Evolutionary conservation across 352 stramenopile genomes (phyloP).

Genomic region (Thraustochytrium sp.): DNA sequence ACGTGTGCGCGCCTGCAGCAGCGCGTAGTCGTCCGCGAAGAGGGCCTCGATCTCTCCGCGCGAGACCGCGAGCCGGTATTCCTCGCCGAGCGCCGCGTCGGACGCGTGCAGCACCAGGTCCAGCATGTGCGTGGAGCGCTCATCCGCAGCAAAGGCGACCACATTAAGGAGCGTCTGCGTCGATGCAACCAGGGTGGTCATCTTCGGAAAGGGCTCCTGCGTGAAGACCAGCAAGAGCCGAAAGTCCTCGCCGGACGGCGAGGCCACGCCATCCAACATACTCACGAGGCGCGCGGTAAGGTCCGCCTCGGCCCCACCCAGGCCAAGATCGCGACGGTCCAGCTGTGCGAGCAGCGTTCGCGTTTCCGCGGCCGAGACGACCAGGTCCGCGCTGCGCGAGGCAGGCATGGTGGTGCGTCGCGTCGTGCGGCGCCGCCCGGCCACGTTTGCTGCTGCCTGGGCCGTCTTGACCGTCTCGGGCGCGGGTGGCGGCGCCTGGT

Average conservation of each 20-base stretch:
- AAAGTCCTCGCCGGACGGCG: neutral
- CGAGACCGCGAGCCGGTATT: neutral
- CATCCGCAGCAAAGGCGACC: neutral
- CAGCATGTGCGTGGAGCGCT: neutral
- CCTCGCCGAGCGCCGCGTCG: neutral
- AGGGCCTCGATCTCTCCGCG: neutral
- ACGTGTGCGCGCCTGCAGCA: neutral
- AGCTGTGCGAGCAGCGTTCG: neutral
- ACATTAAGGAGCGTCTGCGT: neutral
- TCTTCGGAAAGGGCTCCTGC: neutral
- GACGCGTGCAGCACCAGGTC: neutral
- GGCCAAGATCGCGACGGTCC: neutral
- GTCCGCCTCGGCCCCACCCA: neutral
- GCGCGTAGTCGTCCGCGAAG: neutral
- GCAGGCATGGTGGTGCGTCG: too few relatives aligned
- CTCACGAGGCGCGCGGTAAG: neutral
- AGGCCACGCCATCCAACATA: neutral
- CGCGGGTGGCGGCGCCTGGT: too few relatives aligned
- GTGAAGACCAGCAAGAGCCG: constrained; percentile 1
- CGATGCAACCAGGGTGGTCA: neutral
- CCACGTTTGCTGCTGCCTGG: too few relatives aligned
- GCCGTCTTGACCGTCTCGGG: too few relatives aligned
- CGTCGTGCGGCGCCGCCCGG: too few relatives aligned
- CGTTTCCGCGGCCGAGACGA: neutral
- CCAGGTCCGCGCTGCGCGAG: neutral